Conservation (phyloP, 345 rosid genomes). For the Adansonia digitata region DNA sequence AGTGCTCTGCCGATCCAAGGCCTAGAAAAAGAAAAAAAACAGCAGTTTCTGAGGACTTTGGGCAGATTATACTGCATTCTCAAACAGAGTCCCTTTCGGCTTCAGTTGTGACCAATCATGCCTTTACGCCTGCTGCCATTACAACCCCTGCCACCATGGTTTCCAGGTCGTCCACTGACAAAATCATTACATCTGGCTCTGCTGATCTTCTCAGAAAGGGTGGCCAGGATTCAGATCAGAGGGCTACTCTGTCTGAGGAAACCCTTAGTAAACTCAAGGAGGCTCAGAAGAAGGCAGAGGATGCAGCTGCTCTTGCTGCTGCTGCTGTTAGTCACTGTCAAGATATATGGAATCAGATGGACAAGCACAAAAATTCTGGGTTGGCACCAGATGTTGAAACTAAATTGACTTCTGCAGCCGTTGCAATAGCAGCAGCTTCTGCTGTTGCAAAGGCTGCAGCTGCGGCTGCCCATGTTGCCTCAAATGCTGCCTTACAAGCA, state of each 20-base stretch:
- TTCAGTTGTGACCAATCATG: conserved; percentile 35
- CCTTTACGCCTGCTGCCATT: conserved; percentile 36
- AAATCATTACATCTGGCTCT: conserved; percentile 34
- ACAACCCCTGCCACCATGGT: conserved; percentile 33
- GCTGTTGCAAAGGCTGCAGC: conserved; percentile 98
- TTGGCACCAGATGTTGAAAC: conserved; percentile 53
- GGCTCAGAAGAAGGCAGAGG: conserved; percentile 73
- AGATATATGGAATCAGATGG: conserved; percentile 70
- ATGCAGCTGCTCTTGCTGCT: conserved; percentile 72
- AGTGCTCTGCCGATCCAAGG: conserved; percentile 48
- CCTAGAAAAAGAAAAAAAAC: conserved; percentile 77
- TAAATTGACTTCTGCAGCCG: conserved; percentile 75
- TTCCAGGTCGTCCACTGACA: conserved; percentile 39
- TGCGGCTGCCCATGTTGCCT: conserved; percentile 92
- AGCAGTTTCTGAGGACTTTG: conserved; percentile 39
- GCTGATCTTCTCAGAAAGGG: conserved; percentile 36
- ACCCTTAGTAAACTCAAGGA: conserved; percentile 57
- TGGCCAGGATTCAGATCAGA: conserved; percentile 34
- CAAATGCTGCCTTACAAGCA: conserved; percentile 90
- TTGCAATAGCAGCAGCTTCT: conserved; percentile 80
- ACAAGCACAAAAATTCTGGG: conserved; percentile 47
- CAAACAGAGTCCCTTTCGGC: conserved; percentile 33
- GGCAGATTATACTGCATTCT: conserved; percentile 38
- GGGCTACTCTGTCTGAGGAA: conserved; percentile 53
- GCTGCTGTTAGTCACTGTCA: conserved; percentile 69